Evolutionary conservation across 805 yeast genomes (phyloP).

Genomic region (Lachancea quebecensis): DNA sequence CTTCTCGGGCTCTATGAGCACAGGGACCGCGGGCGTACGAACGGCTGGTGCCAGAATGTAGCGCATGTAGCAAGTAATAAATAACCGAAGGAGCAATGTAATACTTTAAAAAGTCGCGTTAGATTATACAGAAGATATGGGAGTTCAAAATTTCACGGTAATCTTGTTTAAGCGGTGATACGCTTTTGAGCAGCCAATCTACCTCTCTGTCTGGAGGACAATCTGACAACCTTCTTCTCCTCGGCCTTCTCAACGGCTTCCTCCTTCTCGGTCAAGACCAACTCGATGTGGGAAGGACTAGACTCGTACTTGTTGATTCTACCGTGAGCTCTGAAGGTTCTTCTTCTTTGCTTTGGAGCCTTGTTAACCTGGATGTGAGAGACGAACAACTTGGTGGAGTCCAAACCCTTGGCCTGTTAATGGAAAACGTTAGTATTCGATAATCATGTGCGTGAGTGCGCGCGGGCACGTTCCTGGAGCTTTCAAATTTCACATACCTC

Average conservation of each 20-base stretch:
- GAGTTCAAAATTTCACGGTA: conserved; percentile 1
- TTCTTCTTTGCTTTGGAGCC: conserved; percentile 99
- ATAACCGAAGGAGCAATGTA: background rate
- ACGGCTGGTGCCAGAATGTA: conserved; percentile 8
- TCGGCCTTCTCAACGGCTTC: conserved; percentile 90
- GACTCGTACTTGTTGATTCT: conserved; percentile 99
- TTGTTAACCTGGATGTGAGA: conserved; percentile 99
- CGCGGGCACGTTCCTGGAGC: no score
- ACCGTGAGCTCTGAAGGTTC: conserved; percentile 99
- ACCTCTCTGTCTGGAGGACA: conserved; percentile 87
- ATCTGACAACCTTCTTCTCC: conserved; percentile 62
- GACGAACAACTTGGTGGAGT: conserved; percentile 85
- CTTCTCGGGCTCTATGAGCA: conserved; percentile 38
- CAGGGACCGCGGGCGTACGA: conserved; percentile 34
- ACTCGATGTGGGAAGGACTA: conserved; percentile 97
- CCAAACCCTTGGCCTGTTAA: conserved; percentile 84
- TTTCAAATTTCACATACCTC: conserved; percentile 44
- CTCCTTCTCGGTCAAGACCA: conserved; percentile 89
- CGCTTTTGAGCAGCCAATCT: conserved; percentile 86
- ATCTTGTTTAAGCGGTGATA: conserved; percentile 50
- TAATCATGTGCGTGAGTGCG: background rate
- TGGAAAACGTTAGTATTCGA: conserved; percentile 10
- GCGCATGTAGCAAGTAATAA: background rate
- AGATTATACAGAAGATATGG: conserved; percentile 11
- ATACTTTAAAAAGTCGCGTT: conserved; percentile 8